Evolutionary conservation across 495 filamentous ascomycete species (phyloP), one percentile per base, ranked within the genome.

Genomic region (Monascus purpureus): DNA sequence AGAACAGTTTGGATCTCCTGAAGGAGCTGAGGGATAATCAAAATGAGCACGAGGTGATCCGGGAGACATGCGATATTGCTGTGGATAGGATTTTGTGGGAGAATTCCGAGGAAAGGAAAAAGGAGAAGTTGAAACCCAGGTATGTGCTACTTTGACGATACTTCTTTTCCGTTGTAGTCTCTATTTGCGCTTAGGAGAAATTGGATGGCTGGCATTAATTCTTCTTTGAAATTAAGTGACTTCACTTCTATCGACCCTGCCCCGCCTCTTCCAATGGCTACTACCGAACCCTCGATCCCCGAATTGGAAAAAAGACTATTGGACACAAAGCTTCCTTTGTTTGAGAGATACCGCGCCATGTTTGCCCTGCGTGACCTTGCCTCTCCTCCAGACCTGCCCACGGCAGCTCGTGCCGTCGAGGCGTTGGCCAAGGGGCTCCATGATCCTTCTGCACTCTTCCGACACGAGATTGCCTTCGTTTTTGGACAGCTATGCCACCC

Each of bases 381-480:
- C 9, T 94, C 87, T 5, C 87, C 88, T 2, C 85, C 86, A 3
- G 82, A 92, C 46, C 74, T 88, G 19, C 80, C 86, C 4, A 92
- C 84, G 2, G 84, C 87, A 6, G 67, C 83, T 15, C 77, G 77
- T 13, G 88, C 90, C 23, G 67, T 99, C 33, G 68, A 77, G 29
- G 80, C 86, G 5, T 64, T 99, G 28, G 80, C 88, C n/a, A 75
- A 72, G 45, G 92, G 90, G 2, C 77, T 99, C 45, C 63, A 65
- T 6, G 90, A 99, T 50, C 65, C 73, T 7, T 93, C 84, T 25
- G 84, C 86, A 13, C 73, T 99, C n/a, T 95, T 99, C 66, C 72
- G 90, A 37, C 90, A 99, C 56, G 90, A 99, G 49, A 82, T 96
- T 43, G 90, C 92, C 8, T 99, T 99, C 49, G 88, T 99, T 8